These are phyloP conservation scores for Linnemannia schmuckeri DNA, from an alignment of 192 early-diverging fungal genomes.

Conservation along the genomic window DNA sequence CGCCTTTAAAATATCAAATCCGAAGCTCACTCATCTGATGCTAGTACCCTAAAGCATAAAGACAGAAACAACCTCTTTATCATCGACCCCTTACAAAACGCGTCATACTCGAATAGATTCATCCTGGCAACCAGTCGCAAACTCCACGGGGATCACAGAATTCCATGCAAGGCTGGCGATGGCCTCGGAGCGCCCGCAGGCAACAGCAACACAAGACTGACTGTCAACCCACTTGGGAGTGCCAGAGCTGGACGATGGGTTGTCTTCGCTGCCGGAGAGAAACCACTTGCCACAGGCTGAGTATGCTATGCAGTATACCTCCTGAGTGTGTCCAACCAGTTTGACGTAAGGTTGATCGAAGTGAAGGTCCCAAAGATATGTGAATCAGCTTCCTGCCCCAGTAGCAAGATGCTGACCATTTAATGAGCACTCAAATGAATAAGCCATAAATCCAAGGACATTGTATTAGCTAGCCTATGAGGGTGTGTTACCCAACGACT, in stretches of 20 bases:
- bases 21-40: neutral
- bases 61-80: neutral
- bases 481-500: no score
- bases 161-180: neutral
- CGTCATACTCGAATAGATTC: neutral
- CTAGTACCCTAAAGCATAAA: neutral
- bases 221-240: no score
- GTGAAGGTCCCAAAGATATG: neutral
- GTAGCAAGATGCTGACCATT: neutral
- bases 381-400: neutral
- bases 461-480: no score
- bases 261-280: neutral
- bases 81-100: neutral
- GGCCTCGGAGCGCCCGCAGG: neutral
- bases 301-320: neutral
- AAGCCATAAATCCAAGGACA: no score
- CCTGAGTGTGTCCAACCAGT: neutral
- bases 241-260: neutral
- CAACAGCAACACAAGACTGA: neutral
- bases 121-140: neutral
- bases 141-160: neutral
- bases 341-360: neutral
- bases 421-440: neutral
- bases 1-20: neutral
- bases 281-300: neutral